Percentiles rank a stretch among this genome's conserved stretches.
phyloP scores from a whole-genome alignment of 768 basidiomycete species.

The Lenzites betulinus region DNA sequence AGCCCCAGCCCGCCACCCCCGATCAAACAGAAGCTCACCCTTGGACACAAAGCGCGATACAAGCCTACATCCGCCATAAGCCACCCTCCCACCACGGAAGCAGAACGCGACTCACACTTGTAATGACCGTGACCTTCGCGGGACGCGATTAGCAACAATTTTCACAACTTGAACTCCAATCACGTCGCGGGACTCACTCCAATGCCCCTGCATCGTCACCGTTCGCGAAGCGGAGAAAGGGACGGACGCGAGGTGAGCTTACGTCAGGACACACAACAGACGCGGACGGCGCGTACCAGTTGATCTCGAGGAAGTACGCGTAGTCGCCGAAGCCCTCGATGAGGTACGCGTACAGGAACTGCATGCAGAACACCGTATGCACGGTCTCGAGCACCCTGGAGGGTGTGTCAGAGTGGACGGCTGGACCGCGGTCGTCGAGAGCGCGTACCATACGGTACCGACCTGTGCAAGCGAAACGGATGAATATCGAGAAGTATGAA shows the following conservation, averaged over 20 bases:
- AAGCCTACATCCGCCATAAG: background rate
- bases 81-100: background rate
- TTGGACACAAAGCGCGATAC: conserved; percentile 8
- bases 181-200: conserved; percentile 6
- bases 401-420: background rate
- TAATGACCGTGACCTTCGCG: background rate
- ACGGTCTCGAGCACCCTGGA: conserved; percentile 11
- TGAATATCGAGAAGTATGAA: too few relatives aligned
- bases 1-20: background rate
- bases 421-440: background rate
- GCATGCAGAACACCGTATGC: conserved; percentile 18
- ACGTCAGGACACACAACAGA: too few relatives aligned
- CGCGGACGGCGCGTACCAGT: background rate
- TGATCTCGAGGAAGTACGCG: conserved; percentile 2
- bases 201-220: conserved; percentile 14
- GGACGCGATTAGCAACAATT: too few relatives aligned
- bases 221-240: too few relatives aligned
- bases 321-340: conserved; percentile 9
- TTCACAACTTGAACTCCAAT: background rate
- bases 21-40: background rate
- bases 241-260: too few relatives aligned
- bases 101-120: conserved; percentile 5
- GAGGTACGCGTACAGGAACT: conserved; percentile 17
- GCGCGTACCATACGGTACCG: conserved; percentile 9
- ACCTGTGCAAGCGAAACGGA: too few relatives aligned